These are phyloP conservation scores for Chaetoceros muelleri DNA, from an alignment of 108 stramenopile genomes.

Conservation along the genomic window DNA sequence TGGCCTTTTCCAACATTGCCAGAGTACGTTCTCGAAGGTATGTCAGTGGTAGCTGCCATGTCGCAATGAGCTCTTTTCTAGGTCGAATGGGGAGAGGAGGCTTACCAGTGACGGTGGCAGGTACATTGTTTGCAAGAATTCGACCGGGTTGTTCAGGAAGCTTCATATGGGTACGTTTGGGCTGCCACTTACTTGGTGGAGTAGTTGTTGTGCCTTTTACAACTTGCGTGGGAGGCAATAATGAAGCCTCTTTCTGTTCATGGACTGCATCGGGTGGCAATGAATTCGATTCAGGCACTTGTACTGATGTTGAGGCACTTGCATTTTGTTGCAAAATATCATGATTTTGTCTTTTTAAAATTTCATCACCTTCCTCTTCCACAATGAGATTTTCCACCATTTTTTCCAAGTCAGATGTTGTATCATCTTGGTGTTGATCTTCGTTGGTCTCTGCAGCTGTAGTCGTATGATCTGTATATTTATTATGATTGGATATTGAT, in stretches of 20 bases:
- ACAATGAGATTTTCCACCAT: not conserved
- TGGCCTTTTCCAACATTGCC: conserved; percentile 3
- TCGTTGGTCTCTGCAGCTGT: not conserved
- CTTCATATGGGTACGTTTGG: conserved; percentile 43
- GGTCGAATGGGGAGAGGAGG: conserved; percentile 41
- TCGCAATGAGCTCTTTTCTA: conserved; percentile 60
- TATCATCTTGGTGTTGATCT: too few species aligned
- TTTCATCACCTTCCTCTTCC: too few species aligned
- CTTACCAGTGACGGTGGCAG: conserved; percentile 10
- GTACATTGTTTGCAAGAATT: conserved; percentile 46
- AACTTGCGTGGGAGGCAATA: too few species aligned
- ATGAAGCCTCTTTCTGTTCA: too few species aligned
- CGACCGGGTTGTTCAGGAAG: conserved; percentile 70
- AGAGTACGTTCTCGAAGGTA: conserved; percentile 43
- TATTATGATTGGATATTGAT: not conserved
- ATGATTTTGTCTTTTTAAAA: too few species aligned
- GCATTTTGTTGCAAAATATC: too few species aligned
- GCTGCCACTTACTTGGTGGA: conserved; percentile 12
- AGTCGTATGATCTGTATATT: not conserved
- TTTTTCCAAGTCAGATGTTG: too few species aligned
- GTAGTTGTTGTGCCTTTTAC: too few species aligned
- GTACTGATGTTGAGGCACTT: too few species aligned
- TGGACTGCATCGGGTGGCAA: too few species aligned
- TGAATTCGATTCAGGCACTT: too few species aligned
- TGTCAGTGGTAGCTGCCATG: conserved; percentile 63